A percentile compares a stretch with the other conserved stretches of the same genome.
Conservation (phyloP, 176 grass and related monocot genomes). For the Oryza meyeriana region DNA sequence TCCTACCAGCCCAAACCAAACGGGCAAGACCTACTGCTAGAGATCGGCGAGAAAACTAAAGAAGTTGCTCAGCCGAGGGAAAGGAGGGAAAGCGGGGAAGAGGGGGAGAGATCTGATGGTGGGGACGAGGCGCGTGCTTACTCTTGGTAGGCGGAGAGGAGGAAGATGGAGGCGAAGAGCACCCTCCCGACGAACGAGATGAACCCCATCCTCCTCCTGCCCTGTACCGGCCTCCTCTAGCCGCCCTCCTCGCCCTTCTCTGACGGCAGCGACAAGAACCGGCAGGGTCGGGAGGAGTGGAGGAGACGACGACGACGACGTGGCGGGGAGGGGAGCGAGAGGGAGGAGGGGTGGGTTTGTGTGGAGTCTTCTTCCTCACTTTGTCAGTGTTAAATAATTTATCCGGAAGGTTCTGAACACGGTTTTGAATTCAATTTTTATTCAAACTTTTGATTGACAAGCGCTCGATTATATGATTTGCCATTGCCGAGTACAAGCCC, state of each 20-base stretch:
- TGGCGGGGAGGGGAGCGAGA: background rate
- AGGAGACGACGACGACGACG: background rate
- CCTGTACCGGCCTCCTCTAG: background rate
- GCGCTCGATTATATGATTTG: too few species aligned
- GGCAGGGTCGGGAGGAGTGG: background rate
- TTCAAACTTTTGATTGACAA: background rate
- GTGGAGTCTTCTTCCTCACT: background rate
- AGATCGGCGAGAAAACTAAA: background rate
- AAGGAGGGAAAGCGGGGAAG: background rate
- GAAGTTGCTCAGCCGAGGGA: background rate
- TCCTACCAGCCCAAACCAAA: background rate
- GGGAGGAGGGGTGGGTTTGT: background rate
- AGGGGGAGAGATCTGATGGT: too few species aligned
- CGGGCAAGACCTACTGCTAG: background rate
- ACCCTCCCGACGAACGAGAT: slow-evolving; percentile 74
- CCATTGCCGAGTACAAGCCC: too few species aligned
- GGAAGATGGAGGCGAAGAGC: slow-evolving; percentile 80
- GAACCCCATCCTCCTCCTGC: slow-evolving; percentile 49
- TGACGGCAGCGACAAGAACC: background rate
- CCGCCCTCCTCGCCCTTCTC: background rate
- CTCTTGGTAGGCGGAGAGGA: slow-evolving; percentile 81
- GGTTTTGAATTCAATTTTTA: background rate
- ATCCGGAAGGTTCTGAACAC: background rate
- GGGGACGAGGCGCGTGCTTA: slow-evolving; percentile 16
- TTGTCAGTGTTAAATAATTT: background rate